phyloP scores from a whole-genome alignment of 2,329 filamentous ascomycete species.

The Colletotrichum spinosum region DNA sequence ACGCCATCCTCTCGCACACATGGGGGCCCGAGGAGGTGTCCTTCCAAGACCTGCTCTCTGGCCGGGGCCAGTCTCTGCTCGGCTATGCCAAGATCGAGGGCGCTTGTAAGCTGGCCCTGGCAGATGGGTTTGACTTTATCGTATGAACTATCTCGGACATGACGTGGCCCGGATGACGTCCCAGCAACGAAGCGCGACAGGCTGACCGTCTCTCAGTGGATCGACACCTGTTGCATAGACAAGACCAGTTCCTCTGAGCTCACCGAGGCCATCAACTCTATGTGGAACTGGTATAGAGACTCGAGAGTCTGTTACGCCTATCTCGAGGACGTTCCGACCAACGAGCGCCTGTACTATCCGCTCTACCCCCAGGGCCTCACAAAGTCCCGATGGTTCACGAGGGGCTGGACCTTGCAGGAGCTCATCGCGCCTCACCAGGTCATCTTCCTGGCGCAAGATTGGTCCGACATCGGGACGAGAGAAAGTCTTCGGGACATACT shows the following conservation, averaged over 20 bases:
- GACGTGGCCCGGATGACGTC: too few species aligned
- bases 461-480: constrained; percentile 40
- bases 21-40: constrained; percentile 42
- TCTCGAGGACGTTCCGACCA: not conserved
- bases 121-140: constrained; percentile 26
- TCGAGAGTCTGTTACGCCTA: constrained; percentile 1
- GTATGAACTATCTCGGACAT: not conserved
- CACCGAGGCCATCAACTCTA: constrained; percentile 27
- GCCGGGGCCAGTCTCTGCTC: not conserved
- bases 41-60: constrained; percentile 37
- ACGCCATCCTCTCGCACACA: constrained; percentile 43
- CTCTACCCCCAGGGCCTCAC: not conserved
- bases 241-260: constrained; percentile 14
- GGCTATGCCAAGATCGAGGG: constrained; percentile 31
- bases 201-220: constrained; percentile 28
- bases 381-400: constrained; percentile 30
- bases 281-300: constrained; percentile 6
- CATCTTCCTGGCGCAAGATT: constrained; percentile 24
- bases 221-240: constrained; percentile 25
- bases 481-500: constrained; percentile 38
- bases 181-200: not conserved
- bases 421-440: constrained; percentile 29
- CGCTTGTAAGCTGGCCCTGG: constrained; percentile 14
- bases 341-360: too few species aligned
- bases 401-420: constrained; percentile 37